phyloP scores from a whole-genome alignment of 164 flowering plant species.

The Annona squamosa region DNA sequence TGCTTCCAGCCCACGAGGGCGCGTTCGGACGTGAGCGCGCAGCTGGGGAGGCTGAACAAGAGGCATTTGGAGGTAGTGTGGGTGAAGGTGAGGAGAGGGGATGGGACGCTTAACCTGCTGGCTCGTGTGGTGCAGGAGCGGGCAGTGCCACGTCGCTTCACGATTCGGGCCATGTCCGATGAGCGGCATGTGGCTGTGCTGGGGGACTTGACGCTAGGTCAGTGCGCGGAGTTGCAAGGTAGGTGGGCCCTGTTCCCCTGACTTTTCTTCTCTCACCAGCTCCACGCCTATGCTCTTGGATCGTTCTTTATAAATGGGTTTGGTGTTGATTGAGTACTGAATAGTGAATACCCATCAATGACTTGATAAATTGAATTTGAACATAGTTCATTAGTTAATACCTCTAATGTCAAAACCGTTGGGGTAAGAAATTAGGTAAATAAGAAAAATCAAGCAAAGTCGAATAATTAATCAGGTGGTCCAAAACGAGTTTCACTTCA shows the following conservation, averaged over 20 bases:
- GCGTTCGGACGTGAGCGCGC: slow-evolving; percentile 37
- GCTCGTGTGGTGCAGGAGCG: slow-evolving; percentile 31
- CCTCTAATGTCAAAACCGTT: no score
- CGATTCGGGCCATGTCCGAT: slow-evolving; percentile 35
- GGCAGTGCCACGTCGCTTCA: slow-evolving; percentile 29
- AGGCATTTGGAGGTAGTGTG: slow-evolving; percentile 23
- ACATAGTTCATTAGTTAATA: no score
- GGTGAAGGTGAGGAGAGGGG: slow-evolving; percentile 47
- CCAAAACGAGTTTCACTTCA: no score
- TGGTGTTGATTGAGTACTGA: no score
- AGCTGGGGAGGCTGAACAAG: slow-evolving; percentile 29
- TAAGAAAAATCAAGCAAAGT: no score
- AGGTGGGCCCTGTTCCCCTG: slow-evolving; percentile 1
- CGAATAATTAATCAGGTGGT: no score
- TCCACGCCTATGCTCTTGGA: neutral
- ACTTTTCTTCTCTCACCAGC: neutral
- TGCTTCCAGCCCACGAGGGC: slow-evolving; percentile 23
- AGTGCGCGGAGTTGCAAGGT: slow-evolving; percentile 56
- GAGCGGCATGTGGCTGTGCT: slow-evolving; percentile 48
- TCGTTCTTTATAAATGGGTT: no score
- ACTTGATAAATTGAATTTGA: no score
- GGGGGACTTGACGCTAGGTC: slow-evolving; percentile 39
- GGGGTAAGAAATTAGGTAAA: no score
- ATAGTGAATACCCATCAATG: no score
- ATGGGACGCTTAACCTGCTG: slow-evolving; percentile 27